Percentiles rank a stretch among this genome's conserved stretches.
Conservation (phyloP, 1,284 basidiomycete genomes). For the Sanghuangporus baumii region DNA sequence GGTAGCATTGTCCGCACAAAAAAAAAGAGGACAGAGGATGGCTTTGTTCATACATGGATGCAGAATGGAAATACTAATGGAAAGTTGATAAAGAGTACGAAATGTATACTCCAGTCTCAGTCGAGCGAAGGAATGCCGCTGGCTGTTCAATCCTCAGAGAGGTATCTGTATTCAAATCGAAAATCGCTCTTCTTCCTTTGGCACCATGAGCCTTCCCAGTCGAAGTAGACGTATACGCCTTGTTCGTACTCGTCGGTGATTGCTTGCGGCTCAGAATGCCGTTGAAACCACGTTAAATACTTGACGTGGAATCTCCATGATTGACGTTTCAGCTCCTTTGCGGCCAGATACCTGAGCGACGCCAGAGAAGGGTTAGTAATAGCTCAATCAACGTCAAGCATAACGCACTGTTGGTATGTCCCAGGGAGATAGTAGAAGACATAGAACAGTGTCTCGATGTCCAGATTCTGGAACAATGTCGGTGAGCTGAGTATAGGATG, state of each 20-base stretch:
- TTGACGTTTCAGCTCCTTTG: slow-evolving; percentile 95
- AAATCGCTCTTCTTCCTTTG: slow-evolving; percentile 98
- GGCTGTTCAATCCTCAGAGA: slow-evolving; percentile 70
- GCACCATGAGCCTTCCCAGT: slow-evolving; percentile 98
- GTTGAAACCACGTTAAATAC: slow-evolving; percentile 99
- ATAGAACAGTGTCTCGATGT: slow-evolving; percentile 97
- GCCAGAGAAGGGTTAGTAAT: slow-evolving; percentile 8
- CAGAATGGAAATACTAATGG: not conserved
- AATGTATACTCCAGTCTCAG: not conserved
- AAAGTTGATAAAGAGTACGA: not conserved
- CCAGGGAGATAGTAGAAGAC: slow-evolving; percentile 98
- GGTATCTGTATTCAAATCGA: slow-evolving; percentile 90
- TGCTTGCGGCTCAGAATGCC: slow-evolving; percentile 97
- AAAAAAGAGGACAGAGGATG: slow-evolving; percentile 5
- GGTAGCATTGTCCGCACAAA: slow-evolving; percentile 8
- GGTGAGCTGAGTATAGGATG: slow-evolving; percentile 81
- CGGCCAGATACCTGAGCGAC: slow-evolving; percentile 77
- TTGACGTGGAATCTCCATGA: slow-evolving; percentile 99
- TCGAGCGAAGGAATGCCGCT: slow-evolving; percentile 3
- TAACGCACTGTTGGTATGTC: slow-evolving; percentile 88
- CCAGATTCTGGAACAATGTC: slow-evolving; percentile 86
- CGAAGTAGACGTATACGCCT: slow-evolving; percentile 96
- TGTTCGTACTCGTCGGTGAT: slow-evolving; percentile 99
- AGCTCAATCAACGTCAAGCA: not conserved
- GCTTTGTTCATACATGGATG: slow-evolving; percentile 16